Base-by-base conservation (phyloP, 257 asterid species). In the Buddleja alternifolia region DNA sequence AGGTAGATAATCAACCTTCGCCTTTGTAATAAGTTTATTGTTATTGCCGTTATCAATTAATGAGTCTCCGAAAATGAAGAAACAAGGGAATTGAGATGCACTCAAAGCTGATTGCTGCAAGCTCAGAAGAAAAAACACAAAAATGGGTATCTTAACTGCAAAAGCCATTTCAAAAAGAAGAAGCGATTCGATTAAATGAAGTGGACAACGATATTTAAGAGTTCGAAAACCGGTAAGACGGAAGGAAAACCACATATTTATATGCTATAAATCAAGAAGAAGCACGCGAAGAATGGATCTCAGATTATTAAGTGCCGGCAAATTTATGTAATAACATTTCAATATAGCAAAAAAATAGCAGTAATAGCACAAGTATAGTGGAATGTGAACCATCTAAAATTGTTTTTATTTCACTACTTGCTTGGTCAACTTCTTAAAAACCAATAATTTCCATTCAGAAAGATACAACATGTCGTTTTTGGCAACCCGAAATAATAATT, bases 41-140 rank as follows among this genome's bases (percentile, higher is more conserved):
- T 81, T 81, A 39, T 81, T 78, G 15, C 86, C 86, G 65, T 69
- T 75, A 54, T 88, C 92, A 6, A 82, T 82, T 14, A 80, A 40
- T 0, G 92, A 88, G 54, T 85, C 92, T 0, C 92, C 92, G 39
- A 85, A 85, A 6, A 81, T 75, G 77, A 83, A 88, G 70, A 77
- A 80, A 58, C 95, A 88, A 10, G 90, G 95, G 63, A 86, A 82
- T 64, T 62, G 63, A 51, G 81, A 69, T 8, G 71, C 53, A 4
- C 81, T 39, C 16, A 17, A n/a, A 25, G 57, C 69, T n/a, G 25
- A 24, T 20, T 40, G 19, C 42, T 48, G 59, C 63, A 68, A 20
- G 16, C 23, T 68, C 1, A 29, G 0, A 6, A 73, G 17, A n/a
- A 58, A 34, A 14, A 59, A 16, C 12, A 20, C 32, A 29, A 34